Percentiles rank a stretch among this genome's conserved stretches.
These are phyloP conservation scores for Neurospora tetraspora DNA, from an alignment of 495 filamentous ascomycete species.

Conservation along the genomic window DNA sequence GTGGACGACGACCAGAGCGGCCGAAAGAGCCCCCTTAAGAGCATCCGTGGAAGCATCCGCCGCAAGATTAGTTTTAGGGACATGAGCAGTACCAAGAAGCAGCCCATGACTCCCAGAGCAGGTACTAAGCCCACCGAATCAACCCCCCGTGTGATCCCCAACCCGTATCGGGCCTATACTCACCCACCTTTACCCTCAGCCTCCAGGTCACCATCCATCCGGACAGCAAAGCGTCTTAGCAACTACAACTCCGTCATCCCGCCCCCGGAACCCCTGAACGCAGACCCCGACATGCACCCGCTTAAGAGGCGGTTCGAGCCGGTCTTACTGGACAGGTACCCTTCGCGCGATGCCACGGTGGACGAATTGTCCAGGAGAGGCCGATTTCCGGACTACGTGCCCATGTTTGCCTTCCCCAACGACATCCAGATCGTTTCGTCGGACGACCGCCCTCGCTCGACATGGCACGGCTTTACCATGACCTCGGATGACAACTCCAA, in stretches of 20 bases:
- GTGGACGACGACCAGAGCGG: slow-evolving; percentile 56
- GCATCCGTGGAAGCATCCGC: slow-evolving; percentile 64
- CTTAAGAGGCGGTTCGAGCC: slow-evolving; percentile 90
- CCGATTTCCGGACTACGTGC: slow-evolving; percentile 91
- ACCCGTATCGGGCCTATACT: slow-evolving; percentile 7
- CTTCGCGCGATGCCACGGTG: slow-evolving; percentile 62
- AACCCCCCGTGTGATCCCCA: slow-evolving; percentile 9
- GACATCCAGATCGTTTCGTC: slow-evolving; percentile 94
- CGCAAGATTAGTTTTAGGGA: slow-evolving; percentile 82
- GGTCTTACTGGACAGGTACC: slow-evolving; percentile 87
- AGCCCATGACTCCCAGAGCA: slow-evolving; percentile 63
- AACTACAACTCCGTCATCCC: slow-evolving; percentile 99
- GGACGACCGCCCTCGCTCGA: slow-evolving; percentile 84
- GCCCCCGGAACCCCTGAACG: slow-evolving; percentile 77
- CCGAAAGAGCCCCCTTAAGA: slow-evolving; percentile 38
- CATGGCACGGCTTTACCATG: slow-evolving; percentile 99
- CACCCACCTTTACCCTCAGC: slow-evolving; percentile 39
- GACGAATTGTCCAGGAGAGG: slow-evolving; percentile 76
- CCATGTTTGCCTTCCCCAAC: slow-evolving; percentile 98
- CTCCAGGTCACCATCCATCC: slow-evolving; percentile 45
- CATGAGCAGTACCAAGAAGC: slow-evolving; percentile 89
- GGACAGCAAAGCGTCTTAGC: slow-evolving; percentile 80
- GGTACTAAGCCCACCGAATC: slow-evolving; percentile 41
- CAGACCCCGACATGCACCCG: slow-evolving; percentile 89
- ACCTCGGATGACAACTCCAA: slow-evolving; percentile 85